Percentiles rank a stretch among this genome's conserved stretches.
Evolutionary conservation across 306 rosid genomes (phyloP).

Genomic region (Mucuna pruriens): DNA sequence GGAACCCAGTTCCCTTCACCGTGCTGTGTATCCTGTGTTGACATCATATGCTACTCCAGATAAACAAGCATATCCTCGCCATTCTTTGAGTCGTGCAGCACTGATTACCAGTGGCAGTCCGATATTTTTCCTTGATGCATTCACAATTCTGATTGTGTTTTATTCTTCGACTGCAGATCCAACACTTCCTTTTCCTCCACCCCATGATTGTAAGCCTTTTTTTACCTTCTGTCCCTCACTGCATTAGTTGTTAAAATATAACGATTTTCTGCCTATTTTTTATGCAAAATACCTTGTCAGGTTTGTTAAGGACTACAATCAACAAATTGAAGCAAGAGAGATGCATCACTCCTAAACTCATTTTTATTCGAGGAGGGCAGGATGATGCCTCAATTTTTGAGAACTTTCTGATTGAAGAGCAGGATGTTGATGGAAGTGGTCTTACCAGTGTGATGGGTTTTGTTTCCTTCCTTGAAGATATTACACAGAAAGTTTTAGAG

Average conservation of each 20-base stretch:
- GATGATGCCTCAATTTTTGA: constrained; percentile 90
- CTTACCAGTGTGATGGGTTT: constrained; percentile 85
- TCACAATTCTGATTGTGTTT: constrained; percentile 84
- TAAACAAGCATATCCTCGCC: constrained; percentile 90
- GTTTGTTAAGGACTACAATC: constrained; percentile 78
- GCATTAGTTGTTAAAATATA: constrained; percentile 18
- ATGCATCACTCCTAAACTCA: constrained; percentile 90
- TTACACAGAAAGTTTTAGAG: constrained; percentile 72
- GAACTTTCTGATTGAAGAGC: constrained; percentile 94
- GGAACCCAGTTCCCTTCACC: constrained; percentile 91
- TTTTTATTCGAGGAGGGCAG: constrained; percentile 85
- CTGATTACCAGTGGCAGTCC: constrained; percentile 96
- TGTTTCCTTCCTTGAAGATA: constrained; percentile 76
- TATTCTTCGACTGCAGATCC: constrained; percentile 92
- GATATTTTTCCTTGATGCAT: constrained; percentile 96
- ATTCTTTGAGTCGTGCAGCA: constrained; percentile 92
- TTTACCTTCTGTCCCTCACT: constrained; percentile 21
- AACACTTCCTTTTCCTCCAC: constrained; percentile 89
- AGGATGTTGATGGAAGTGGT: constrained; percentile 91
- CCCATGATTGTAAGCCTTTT: constrained; percentile 84
- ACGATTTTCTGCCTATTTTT: constrained; percentile 31
- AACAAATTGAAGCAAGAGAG: constrained; percentile 86
- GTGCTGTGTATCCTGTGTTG: constrained; percentile 90
- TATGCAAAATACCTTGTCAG: constrained; percentile 50
- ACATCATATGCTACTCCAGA: constrained; percentile 86